Base-by-base conservation (phyloP, 2,329 filamentous ascomycete genomes). In the Monosporascus sp. region DNA sequence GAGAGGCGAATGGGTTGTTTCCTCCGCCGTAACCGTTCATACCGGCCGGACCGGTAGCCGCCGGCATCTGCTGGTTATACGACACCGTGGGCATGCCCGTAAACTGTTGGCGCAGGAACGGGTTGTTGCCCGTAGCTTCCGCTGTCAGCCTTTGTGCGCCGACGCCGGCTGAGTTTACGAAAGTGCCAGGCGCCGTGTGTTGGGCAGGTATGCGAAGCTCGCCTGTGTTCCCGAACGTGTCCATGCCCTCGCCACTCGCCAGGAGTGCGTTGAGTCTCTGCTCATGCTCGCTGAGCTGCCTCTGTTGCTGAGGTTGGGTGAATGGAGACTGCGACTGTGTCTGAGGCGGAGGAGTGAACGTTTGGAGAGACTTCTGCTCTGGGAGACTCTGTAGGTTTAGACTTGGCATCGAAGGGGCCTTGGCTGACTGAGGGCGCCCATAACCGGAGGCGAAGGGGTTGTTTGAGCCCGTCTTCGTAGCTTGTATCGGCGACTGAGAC, bases 221-320 rank as follows among this genome's bases (percentile, higher is more conserved):
- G 60, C 94, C 94, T n/a, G 90, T 90, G 69, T 99, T 99, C 59
- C 94, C 94, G 68, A 95, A 99, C 0, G 94, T 99, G 68, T 99
- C 94, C 77, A 95, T 89, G 24, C 94, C 94, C 53, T 99, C 94
- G 59, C 94, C 92, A 24, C 81, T 84, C 3, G 91, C 82, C 45
- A 99, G 83, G 36, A 99, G 83, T 1, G 88, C 82, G 68, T 97
- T 97, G 60, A 99, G 86, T 65, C 83, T 88, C 22, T 87, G 84
- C 66, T 85, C 81, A 69, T 85, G 84, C 66, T 83, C 81, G 62
- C 71, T 83, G 59, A 84, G 64, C 56, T 81, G 77, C 63, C 75
- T 82, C 62, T 80, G 80, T 65, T 51, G 54, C 48, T 70, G 68
- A 56, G 69, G 69, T 68, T 70, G 75, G 73, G 63, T 79, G 72